Conservation (phyloP, 345 rosid genomes). For the Hevea brasiliensis region DNA sequence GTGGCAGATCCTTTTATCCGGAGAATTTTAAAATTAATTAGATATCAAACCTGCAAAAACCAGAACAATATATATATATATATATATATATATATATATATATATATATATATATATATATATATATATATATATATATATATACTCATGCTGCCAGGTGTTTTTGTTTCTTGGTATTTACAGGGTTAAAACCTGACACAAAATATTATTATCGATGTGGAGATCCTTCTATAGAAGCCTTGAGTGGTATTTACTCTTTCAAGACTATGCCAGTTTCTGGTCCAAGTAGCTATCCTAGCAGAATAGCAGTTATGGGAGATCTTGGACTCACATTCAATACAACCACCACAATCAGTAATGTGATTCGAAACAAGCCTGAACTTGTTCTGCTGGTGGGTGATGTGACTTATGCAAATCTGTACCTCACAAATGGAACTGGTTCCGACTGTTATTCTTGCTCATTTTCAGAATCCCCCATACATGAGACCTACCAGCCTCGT, state of each 20-base stretch:
- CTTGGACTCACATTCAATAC: conserved; percentile 87
- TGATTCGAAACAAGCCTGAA: conserved; percentile 69
- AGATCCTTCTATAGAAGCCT: conserved; percentile 61
- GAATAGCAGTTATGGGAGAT: conserved; percentile 75
- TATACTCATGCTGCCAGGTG: too few species aligned
- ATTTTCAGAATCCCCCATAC: conserved; percentile 60
- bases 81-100: too few species aligned
- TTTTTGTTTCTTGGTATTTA: not conserved
- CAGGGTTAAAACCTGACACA: conserved; percentile 69
- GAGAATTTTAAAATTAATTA: too few species aligned
- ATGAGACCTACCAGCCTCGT: conserved; percentile 87
- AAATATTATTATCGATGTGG: conserved; percentile 68
- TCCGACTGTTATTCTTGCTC: conserved; percentile 55
- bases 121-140: too few species aligned
- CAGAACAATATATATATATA: too few species aligned
- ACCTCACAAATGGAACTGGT: conserved; percentile 59
- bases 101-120: too few species aligned
- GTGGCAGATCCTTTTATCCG: too few species aligned
- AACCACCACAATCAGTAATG: conserved; percentile 53
- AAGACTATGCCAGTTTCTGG: conserved; percentile 71
- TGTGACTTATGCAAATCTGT: conserved; percentile 72
- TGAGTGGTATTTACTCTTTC: conserved; percentile 54
- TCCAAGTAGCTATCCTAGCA: conserved; percentile 56
- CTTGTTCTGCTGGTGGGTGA: conserved; percentile 83
- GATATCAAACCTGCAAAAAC: too few species aligned